Base-by-base conservation (phyloP, 345 rosid genomes). In the Populus pruinosa region DNA sequence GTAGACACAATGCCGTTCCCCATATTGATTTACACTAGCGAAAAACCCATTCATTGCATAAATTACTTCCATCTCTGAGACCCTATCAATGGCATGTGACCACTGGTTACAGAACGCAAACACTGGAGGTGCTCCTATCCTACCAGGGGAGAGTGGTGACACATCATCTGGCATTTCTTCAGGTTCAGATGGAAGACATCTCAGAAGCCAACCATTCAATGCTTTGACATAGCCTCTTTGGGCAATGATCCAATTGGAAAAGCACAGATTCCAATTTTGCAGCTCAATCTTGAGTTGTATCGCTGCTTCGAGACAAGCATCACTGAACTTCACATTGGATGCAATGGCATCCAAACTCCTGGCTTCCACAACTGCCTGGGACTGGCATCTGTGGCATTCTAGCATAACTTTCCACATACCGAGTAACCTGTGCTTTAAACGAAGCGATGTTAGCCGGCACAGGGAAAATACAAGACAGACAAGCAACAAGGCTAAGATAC, bases 391-490 rank as follows among this genome's bases (percentile, higher is more conserved):
- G 65, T 93, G 91, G 70, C 91, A 88, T 75, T 91, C 93, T 79
- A 75, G 61, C 97, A 93, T 91, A 27, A 79, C 77, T 76, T 78
- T 86, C 95, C 95, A 91, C 97, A 91, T 93, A 69, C 59, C 81
- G 59, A 85, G 81, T 29, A 84, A 77, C 89, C 96, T 91, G 68
- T 27, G 35, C 56, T n/a, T 41, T 14, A 50, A 66, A 50, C 25
- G 9, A 3, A 43, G 33, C 5, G 3, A 33, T 63, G 55, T 43
- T 56, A 65, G 23, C 62, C 64, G 64, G 64, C 29, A n/a, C 29
- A 59, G n/a, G 2, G 23, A 56, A 16, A 33, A 36, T 2, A n/a
- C 23, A n/a, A 33, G 8, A 56, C 36, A n/a, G 12, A 44, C 71
- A 38, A 69, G 49, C 53, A 38, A 39, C 50, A 47, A 47, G 50